These are phyloP conservation scores for Biscogniauxia sp. DNA, from an alignment of 2,329 filamentous ascomycete genomes.

Conservation along the genomic window DNA sequence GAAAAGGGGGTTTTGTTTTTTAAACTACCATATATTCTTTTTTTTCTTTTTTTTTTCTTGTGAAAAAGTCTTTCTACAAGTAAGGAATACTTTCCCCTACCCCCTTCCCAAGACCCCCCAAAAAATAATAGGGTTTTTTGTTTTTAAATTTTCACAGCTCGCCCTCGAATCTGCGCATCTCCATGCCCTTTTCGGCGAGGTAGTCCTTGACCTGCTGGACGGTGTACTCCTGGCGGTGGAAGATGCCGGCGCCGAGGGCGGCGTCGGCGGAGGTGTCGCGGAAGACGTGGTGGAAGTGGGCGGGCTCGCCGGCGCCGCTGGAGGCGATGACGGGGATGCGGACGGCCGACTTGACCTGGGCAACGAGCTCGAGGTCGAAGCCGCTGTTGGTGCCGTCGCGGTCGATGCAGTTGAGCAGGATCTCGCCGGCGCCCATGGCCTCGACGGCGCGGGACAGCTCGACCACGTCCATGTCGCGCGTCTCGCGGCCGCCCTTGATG, in stretches of 20 bases:
- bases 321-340: conserved; percentile 94
- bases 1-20: too few species aligned
- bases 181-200: conserved; percentile 65
- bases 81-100: too few species aligned
- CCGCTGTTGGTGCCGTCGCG: conserved; percentile 92
- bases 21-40: too few species aligned
- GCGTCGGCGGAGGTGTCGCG: conserved; percentile 82
- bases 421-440: conserved; percentile 92
- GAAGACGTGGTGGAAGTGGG: conserved; percentile 90
- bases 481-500: conserved; percentile 91
- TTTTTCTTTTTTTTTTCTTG: too few species aligned
- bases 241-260: conserved; percentile 94
- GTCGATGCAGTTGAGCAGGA: conserved; percentile 96
- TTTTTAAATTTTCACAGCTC: conserved; percentile 39
- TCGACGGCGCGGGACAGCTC: conserved; percentile 87
- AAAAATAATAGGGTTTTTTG: too few species aligned
- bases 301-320: conserved; percentile 84
- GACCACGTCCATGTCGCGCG: conserved; percentile 87
- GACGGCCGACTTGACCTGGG: conserved; percentile 81
- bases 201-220: conserved; percentile 91
- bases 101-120: too few species aligned
- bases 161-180: conserved; percentile 77
- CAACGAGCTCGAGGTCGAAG: conserved; percentile 89
- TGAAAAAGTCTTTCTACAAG: too few species aligned
- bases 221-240: conserved; percentile 92